phyloP scores from a whole-genome alignment of 306 rosid species.

The Pyrus communis region DNA sequence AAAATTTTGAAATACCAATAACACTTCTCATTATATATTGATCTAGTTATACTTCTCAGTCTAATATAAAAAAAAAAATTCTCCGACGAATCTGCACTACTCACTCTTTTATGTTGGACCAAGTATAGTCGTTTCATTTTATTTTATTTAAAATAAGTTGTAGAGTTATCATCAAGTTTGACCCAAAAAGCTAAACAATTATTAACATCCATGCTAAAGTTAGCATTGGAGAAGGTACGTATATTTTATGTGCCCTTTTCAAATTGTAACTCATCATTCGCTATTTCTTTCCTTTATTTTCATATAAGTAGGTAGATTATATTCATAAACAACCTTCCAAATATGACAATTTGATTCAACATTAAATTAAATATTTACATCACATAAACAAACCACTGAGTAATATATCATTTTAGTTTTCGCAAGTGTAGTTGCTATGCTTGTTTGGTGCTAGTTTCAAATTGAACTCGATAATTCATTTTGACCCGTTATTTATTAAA shows the following conservation, averaged over 20 bases:
- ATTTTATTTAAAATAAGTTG: too few species aligned
- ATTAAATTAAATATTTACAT: too few species aligned
- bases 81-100: too few species aligned
- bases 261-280: background rate
- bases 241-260: background rate
- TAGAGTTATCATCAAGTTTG: background rate
- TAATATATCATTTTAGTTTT: too few species aligned
- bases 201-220: background rate
- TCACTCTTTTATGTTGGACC: too few species aligned
- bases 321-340: background rate
- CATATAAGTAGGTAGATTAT: background rate
- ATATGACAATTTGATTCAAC: background rate
- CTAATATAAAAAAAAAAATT: too few species aligned
- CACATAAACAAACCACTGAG: background rate
- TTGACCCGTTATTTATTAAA: too few species aligned
- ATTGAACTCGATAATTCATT: background rate
- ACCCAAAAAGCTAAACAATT: background rate
- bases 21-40: too few species aligned
- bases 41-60: too few species aligned
- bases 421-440: too few species aligned
- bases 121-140: too few species aligned
- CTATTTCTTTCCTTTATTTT: background rate
- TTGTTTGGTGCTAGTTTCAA: background rate
- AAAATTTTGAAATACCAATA: too few species aligned
- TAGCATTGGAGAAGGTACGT: background rate